Percentiles rank a stretch among this genome's conserved stretches.
Evolutionary conservation across 208 protist species (phyloP).

Genomic region (Trypanosoma avium): DNA sequence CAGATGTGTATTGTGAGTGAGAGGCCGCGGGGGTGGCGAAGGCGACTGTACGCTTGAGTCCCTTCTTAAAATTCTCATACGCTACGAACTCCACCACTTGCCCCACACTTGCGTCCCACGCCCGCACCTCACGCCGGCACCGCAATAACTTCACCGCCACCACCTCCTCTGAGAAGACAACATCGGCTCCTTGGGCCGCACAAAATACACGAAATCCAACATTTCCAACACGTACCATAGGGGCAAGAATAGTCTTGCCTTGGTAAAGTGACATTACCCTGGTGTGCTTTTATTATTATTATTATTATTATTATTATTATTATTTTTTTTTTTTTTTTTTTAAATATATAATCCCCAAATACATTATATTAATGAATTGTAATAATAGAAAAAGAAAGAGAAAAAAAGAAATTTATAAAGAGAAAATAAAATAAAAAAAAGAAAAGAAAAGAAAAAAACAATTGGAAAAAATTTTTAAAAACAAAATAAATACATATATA

Average conservation of each 20-base stretch:
- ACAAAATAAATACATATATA: neutral
- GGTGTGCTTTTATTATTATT: no score
- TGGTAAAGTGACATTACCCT: slow-evolving; percentile 64
- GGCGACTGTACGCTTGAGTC: slow-evolving; percentile 68
- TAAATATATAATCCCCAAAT: no score
- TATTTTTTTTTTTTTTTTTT: neutral
- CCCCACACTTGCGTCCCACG: slow-evolving; percentile 36
- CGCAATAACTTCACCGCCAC: slow-evolving; percentile 91
- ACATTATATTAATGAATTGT: no score
- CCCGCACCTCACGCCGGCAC: slow-evolving; percentile 59
- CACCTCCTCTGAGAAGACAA: slow-evolving; percentile 98
- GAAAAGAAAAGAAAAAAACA: neutral
- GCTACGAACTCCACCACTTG: slow-evolving; percentile 85
- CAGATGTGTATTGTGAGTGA: neutral
- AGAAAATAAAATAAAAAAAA: slow-evolving; percentile 5
- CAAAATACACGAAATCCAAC: slow-evolving; percentile 93
- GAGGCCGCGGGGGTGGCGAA: slow-evolving; percentile 31
- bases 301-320: no score
- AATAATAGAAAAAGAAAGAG: slow-evolving; percentile 28
- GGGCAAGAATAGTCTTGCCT: slow-evolving; percentile 89
- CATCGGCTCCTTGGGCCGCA: slow-evolving; percentile 91
- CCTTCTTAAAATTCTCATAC: slow-evolving; percentile 77
- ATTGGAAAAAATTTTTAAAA: neutral
- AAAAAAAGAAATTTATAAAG: neutral
- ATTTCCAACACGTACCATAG: slow-evolving; percentile 95